Evolutionary conservation across 1,139 yeast species (phyloP).

Genomic region (Dujonia santamariae): DNA sequence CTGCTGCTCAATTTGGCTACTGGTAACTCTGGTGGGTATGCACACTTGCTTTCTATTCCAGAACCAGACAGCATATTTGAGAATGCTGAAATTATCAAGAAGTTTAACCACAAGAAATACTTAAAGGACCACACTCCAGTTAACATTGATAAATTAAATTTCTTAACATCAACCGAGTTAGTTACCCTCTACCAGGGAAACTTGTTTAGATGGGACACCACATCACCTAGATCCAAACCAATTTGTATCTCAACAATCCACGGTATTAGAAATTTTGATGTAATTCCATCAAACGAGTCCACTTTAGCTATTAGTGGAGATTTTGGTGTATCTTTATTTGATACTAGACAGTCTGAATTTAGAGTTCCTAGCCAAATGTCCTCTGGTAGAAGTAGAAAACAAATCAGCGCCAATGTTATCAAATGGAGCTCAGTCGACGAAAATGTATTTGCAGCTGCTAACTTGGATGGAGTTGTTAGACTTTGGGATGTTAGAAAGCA

Average conservation of each 20-base stretch:
- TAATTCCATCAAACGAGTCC: slow-evolving; percentile 34
- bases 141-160: slow-evolving; percentile 26
- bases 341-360: slow-evolving; percentile 49
- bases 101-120: slow-evolving; percentile 73
- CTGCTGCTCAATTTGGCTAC: slow-evolving; percentile 46
- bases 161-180: slow-evolving; percentile 23
- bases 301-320: slow-evolving; percentile 60
- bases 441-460: slow-evolving; percentile 65
- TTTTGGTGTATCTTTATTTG: slow-evolving; percentile 70
- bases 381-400: slow-evolving; percentile 14
- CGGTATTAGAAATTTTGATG: slow-evolving; percentile 54
- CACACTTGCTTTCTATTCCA: slow-evolving; percentile 68
- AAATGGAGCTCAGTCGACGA: slow-evolving; percentile 65
- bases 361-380: slow-evolving; percentile 26
- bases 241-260: slow-evolving; percentile 48
- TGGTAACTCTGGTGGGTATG: slow-evolving; percentile 70
- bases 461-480: slow-evolving; percentile 54
- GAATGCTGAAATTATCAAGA: slow-evolving; percentile 68
- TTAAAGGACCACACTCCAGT: slow-evolving; percentile 30
- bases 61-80: slow-evolving; percentile 32
- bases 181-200: slow-evolving; percentile 61
- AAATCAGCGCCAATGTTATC: slow-evolving; percentile 34
- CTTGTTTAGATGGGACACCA: slow-evolving; percentile 70
- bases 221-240: slow-evolving; percentile 51
- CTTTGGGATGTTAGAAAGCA: slow-evolving; percentile 76